These are phyloP conservation scores for Penicillium canariense DNA, from an alignment of 495 filamentous ascomycete genomes.

Conservation along the genomic window DNA sequence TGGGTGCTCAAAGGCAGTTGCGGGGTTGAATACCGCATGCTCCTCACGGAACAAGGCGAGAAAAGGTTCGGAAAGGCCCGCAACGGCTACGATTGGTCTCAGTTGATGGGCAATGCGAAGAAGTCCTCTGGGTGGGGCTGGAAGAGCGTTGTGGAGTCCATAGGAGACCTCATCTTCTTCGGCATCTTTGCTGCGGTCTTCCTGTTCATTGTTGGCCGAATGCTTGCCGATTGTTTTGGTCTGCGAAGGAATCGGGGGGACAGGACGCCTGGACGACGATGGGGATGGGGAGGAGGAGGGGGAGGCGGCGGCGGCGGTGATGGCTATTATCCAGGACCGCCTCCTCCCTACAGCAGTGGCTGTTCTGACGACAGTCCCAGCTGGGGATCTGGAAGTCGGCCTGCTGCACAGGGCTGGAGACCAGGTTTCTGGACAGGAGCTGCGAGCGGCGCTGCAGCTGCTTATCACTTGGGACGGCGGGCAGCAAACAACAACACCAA, in stretches of 20 bases:
- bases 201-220: constrained; percentile 29
- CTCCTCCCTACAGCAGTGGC: constrained; percentile 53
- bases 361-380: constrained; percentile 47
- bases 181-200: constrained; percentile 45
- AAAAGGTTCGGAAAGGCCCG: constrained; percentile 54
- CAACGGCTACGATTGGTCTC: neutral
- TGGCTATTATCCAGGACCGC: constrained; percentile 52
- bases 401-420: constrained; percentile 56
- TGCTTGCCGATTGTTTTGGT: constrained; percentile 24
- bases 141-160: constrained; percentile 13
- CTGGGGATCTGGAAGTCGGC: constrained; percentile 20
- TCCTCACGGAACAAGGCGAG: constrained; percentile 80
- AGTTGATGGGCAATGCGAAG: neutral
- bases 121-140: constrained; percentile 8
- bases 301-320: constrained; percentile 51
- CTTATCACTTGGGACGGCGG: constrained; percentile 63
- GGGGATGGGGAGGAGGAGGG: constrained; percentile 43
- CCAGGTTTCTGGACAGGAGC: constrained; percentile 90
- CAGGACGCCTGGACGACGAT: constrained; percentile 8
- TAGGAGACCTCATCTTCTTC: constrained; percentile 45
- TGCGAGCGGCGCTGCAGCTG: constrained; percentile 66
- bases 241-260: constrained; percentile 9
- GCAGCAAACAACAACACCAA: constrained; percentile 27
- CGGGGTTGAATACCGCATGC: constrained; percentile 85
- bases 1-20: constrained; percentile 88